Base-by-base conservation (phyloP, 805 yeast genomes). In the Sungouiella thailandica region DNA sequence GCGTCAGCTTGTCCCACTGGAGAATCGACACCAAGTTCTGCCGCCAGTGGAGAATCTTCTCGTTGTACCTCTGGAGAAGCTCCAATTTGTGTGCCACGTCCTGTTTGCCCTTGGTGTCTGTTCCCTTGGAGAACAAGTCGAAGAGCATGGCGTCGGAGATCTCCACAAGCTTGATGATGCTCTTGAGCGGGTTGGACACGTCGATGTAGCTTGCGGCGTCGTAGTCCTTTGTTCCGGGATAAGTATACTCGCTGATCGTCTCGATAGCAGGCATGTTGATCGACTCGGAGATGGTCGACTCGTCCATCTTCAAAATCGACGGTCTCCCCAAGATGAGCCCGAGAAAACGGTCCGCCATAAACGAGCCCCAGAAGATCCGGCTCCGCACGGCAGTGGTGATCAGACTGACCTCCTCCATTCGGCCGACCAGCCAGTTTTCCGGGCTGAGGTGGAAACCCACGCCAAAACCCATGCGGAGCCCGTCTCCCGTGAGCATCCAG, bases 281-380 rank as follows among this genome's bases (percentile, higher is more conserved):
- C 4, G 41, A 30, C 23, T 30, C 35, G 5, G 37, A 41, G 20
- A 40, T 41, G 10, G 46, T 39, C 12, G 39, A 18, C 4, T 33
- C 32, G 17, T 35, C 35, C 15, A 30, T 34, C 14, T 29, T 39
- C 14, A 39, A 31, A 13, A 34, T 35, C n/a, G 34, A 31, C 3
- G 44, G 41, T 18, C 44, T 32, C 5, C 46, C 46, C 14, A 39
- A 31, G 14, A 40, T 34, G 24, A 41, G 31, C 28, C 44, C 31
- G n/a, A 40, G 22, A 18, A 41, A 41, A n/a, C 41, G 35, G 29
- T 41, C 46, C 10, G 39, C 46, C 18, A 38, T 28, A 19, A 39
- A 36, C 8, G 39, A 34, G 28, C 46, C 46, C 46, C 44, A 41
- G 35, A 36, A 41, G 13, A 41, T 41, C 10, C 46, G 16, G 30